Evolutionary conservation across 2,329 filamentous ascomycete species (phyloP).

Genomic region (Penicillium sp.): DNA sequence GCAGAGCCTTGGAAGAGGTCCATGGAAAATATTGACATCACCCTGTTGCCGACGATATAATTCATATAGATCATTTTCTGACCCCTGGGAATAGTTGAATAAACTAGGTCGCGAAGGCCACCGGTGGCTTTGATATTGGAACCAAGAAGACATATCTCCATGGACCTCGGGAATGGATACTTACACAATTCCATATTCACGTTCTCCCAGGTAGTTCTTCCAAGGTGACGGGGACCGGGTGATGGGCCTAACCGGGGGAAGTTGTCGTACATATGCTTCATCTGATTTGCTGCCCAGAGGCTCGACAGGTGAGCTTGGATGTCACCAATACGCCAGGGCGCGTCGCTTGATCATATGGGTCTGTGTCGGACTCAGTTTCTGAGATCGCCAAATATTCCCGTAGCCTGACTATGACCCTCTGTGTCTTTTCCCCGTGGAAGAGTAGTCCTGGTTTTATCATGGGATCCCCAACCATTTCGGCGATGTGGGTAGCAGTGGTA

Average conservation of each 20-base stretch:
- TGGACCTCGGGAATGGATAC: constrained; percentile 26
- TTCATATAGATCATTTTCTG: constrained; percentile 43
- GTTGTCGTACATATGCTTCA: constrained; percentile 51
- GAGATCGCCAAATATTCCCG: not conserved
- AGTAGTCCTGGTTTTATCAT: constrained; percentile 52
- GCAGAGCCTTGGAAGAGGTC: constrained; percentile 39
- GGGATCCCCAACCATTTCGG: constrained; percentile 44
- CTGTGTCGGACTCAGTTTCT: not conserved
- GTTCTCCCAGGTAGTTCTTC: no score
- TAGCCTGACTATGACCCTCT: constrained; percentile 21
- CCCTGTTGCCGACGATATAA: constrained; percentile 51
- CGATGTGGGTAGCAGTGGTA: constrained; percentile 34
- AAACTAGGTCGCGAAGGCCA: no score
- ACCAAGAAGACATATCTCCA: not conserved
- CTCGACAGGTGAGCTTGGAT: constrained; percentile 54
- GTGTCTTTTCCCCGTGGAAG: constrained; percentile 53
- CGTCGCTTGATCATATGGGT: constrained; percentile 57
- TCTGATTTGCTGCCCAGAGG: constrained; percentile 53
- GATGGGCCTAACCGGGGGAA: constrained; percentile 57
- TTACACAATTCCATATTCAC: not conserved
- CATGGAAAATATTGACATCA: constrained; percentile 48
- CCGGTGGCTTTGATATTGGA: no score
- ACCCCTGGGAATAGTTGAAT: no score
- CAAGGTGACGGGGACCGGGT: constrained; percentile 51
- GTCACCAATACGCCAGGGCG: constrained; percentile 58